Conservation (phyloP, 805 yeast genomes). For the Yamadazyma takamatsuzukensis region DNA sequence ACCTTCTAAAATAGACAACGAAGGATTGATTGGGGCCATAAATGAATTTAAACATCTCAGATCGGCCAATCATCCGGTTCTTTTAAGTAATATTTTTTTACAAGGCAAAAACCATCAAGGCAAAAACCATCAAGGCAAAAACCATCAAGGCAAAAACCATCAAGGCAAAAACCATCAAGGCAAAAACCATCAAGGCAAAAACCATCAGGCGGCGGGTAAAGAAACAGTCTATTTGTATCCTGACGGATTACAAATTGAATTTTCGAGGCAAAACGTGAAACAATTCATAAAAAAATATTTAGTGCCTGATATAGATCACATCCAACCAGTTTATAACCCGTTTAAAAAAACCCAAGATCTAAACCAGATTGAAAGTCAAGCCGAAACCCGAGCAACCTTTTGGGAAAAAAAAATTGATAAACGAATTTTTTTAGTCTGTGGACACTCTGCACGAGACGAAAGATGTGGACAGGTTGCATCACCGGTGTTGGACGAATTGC, state of each 20-base stretch:
- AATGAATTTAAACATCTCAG: conserved; percentile 29
- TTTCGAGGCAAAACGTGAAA: conserved; percentile 23
- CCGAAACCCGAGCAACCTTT: not conserved
- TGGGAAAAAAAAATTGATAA: conserved; percentile 8
- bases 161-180: conserved; percentile 1
- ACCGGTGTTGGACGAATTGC: conserved; percentile 48
- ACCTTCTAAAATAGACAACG: conserved; percentile 50
- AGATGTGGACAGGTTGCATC: conserved; percentile 73
- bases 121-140: not conserved
- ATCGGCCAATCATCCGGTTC: conserved; percentile 47
- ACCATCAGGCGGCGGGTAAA: conserved; percentile 1
- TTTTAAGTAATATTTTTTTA: conserved; percentile 43
- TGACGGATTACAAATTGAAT: conserved; percentile 43
- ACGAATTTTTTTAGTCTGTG: conserved; percentile 56
- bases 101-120: not conserved
- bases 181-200: conserved; percentile 2
- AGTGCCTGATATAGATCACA: conserved; percentile 25
- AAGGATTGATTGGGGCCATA: conserved; percentile 36
- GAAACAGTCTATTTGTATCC: conserved; percentile 50
- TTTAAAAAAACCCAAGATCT: conserved; percentile 8
- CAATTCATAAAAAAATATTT: conserved; percentile 42
- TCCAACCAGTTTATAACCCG: conserved; percentile 22
- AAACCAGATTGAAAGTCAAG: not conserved
- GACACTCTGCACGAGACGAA: conserved; percentile 58
- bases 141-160: not conserved